Evolutionary conservation across 169 alveolate genomes (phyloP), one percentile per base, ranked within the genome.

Genomic region (Theileria parva): DNA sequence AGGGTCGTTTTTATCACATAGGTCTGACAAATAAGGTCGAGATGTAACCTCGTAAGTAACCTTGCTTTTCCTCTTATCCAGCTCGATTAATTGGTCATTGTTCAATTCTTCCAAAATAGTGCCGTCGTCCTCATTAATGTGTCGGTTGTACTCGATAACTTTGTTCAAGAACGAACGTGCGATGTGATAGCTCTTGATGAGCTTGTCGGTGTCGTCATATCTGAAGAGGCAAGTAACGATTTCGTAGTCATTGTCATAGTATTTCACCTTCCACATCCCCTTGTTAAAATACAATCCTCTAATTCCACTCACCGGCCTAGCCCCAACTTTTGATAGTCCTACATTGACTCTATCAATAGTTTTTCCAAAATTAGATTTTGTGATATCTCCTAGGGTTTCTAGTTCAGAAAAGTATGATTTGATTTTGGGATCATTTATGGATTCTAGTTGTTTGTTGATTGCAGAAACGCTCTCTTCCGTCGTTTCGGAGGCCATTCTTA

Each of bases 201-300:
- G 81, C 0, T 48, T 60, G 7, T 83, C 85, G 27, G 67, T 68
- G 61, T 74, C 79, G 28, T 68, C 70, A 44, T 75, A 83, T 68
- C 55, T 75, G 34, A 83, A 83, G 39, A 75, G 59, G 48, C 89
- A 83, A 7, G 73, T 76, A 34, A 75, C 69, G 2, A 67, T 44
- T 39, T 83, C 86, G 21, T 55, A 13, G 50, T 66, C 77, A 28
- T 25, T 48, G 55, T 72, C 81, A 28, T 71, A 80, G 68, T 70
- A 83, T 71, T 74, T 73, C 23, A 83, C 89, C 44, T 81, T 21
- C 89, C 89, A 83, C 44, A 81, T 70, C 51, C 89, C 89, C 23
- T 79, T 69, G n/a, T 78, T 70, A 55, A 72, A 83, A 74, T 83
- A 83, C 61, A 83, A 64, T 28, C 89, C 89, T 23, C 89, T 59